phyloP scores from a whole-genome alignment of 2,329 filamentous ascomycete species.

The Blumeria hordei region DNA sequence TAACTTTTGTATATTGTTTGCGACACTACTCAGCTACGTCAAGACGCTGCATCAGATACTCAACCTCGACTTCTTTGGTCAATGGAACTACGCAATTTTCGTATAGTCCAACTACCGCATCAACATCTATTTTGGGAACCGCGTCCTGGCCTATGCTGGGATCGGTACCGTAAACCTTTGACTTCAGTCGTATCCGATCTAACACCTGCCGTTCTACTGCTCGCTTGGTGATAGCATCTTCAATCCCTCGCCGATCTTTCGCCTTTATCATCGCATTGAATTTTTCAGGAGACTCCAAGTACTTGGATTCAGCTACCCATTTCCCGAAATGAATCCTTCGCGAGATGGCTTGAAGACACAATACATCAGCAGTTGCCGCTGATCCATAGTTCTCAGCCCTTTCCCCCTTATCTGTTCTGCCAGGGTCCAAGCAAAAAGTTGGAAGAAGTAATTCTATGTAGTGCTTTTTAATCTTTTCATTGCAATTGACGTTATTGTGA shows the following conservation, averaged over 20 bases:
- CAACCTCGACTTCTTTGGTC: slow-evolving; percentile 96
- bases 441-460: slow-evolving; percentile 73
- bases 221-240: slow-evolving; percentile 69
- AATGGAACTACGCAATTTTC: slow-evolving; percentile 81
- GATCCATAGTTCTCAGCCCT: slow-evolving; percentile 89
- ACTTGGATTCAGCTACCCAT: slow-evolving; percentile 94
- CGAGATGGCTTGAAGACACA: slow-evolving; percentile 70
- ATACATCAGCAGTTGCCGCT: slow-evolving; percentile 73
- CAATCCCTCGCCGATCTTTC: slow-evolving; percentile 58
- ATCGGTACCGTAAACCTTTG: slow-evolving; percentile 79
- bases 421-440: slow-evolving; percentile 53
- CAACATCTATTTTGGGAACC: slow-evolving; percentile 67
- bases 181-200: slow-evolving; percentile 67
- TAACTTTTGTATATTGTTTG: too few species aligned
- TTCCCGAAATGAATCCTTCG: slow-evolving; percentile 92
- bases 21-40: too few species aligned
- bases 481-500: slow-evolving; percentile 74
- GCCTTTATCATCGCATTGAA: slow-evolving; percentile 68
- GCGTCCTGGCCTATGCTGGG: slow-evolving; percentile 38
- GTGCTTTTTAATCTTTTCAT: slow-evolving; percentile 60
- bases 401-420: slow-evolving; percentile 59
- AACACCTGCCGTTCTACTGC: slow-evolving; percentile 81
- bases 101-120: slow-evolving; percentile 80
- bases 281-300: slow-evolving; percentile 53
- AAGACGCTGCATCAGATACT: slow-evolving; percentile 89